A percentile compares a stretch with the other conserved stretches of the same genome.
Evolutionary conservation across 1,284 basidiomycete genomes (phyloP).

Genomic region (Rhodotorula sp.): DNA sequence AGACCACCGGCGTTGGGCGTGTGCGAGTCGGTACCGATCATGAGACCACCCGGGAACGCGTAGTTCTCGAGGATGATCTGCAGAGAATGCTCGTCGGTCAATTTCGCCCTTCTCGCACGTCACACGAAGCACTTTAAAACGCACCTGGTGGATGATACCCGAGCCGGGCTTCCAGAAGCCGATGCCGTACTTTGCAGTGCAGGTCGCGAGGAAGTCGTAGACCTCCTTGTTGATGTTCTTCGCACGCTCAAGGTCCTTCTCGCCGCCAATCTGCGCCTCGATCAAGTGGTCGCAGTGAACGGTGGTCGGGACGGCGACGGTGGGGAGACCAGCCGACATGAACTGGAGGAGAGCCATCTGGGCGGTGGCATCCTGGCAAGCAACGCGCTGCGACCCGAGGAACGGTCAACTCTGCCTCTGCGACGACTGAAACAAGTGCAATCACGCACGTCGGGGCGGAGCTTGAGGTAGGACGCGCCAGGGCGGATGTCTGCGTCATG

Average conservation of each 20-base stretch:
- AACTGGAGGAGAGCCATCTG: constrained; percentile 99
- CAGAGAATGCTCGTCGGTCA: background rate
- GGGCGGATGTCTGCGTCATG: constrained; percentile 83
- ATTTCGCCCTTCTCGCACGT: background rate
- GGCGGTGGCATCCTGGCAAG: constrained; percentile 98
- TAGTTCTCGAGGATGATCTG: constrained; percentile 92
- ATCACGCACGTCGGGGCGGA: constrained; percentile 82
- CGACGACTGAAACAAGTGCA: constrained; percentile 52
- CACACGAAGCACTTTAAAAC: background rate
- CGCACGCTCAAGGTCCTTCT: constrained; percentile 88
- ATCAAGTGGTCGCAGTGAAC: constrained; percentile 99
- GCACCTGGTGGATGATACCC: constrained; percentile 64
- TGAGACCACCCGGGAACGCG: constrained; percentile 96
- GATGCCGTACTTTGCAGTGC: constrained; percentile 97
- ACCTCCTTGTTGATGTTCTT: constrained; percentile 97
- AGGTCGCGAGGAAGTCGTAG: constrained; percentile 98
- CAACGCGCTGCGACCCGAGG: constrained; percentile 73
- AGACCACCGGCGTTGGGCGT: constrained; percentile 99
- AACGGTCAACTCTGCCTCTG: no score
- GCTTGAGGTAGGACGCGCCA: constrained; percentile 90
- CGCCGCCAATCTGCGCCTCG: constrained; percentile 92
- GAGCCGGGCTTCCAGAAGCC: constrained; percentile 99
- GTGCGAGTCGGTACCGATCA: constrained; percentile 99
- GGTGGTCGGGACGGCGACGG: constrained; percentile 94
- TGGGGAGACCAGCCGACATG: constrained; percentile 99